Conservation (phyloP, 345 rosid genomes). For the Eucalyptus marginata region DNA sequence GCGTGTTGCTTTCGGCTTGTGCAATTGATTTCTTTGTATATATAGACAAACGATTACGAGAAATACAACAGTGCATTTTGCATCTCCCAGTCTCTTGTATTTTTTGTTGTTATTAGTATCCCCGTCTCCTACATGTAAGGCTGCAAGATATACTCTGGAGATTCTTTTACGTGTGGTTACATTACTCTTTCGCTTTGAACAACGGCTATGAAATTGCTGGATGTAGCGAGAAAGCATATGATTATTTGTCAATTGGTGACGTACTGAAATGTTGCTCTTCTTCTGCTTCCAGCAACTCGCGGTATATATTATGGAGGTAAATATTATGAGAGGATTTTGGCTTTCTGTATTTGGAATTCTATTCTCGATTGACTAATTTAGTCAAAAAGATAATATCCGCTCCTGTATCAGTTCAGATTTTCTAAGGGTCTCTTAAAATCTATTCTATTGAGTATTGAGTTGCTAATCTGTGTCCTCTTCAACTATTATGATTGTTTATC, state of each 20-base stretch:
- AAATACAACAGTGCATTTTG: too few species aligned
- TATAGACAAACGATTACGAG: too few species aligned
- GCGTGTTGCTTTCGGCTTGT: background rate
- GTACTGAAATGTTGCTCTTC: background rate
- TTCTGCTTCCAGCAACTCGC: background rate
- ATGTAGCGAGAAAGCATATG: background rate
- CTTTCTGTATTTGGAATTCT: background rate
- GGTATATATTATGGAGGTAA: background rate
- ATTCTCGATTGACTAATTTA: too few species aligned
- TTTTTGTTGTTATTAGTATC: background rate
- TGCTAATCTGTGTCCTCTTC: too few species aligned
- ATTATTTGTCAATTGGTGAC: background rate
- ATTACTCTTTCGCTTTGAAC: background rate
- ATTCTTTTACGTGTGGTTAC: background rate
- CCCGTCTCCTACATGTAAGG: background rate
- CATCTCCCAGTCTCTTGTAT: too few species aligned
- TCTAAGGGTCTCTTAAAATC: too few species aligned
- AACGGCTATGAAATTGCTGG: background rate
- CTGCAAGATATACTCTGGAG: background rate
- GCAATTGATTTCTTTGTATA: background rate
- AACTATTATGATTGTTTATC: too few species aligned
- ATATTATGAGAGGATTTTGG: background rate
- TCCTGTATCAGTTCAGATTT: accelerated
- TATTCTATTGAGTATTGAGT: too few species aligned
- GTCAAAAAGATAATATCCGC: too few species aligned